Evolutionary conservation across 371 early-diverging fungal species (phyloP), one percentile per base, ranked within the genome.

Genomic region (Syncephalis plumigaleata): DNA sequence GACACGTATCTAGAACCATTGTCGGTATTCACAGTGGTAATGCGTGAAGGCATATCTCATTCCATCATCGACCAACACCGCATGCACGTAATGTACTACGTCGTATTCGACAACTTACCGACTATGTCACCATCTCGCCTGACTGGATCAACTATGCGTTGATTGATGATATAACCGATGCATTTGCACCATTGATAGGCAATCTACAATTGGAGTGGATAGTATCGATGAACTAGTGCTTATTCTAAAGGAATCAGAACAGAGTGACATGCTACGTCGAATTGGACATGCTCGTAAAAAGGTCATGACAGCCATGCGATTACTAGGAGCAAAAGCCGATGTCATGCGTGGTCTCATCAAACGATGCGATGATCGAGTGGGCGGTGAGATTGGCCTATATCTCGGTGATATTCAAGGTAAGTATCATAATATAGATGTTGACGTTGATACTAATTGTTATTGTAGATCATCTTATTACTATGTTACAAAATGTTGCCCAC

Each of bases 81-180:
- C 90, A 90, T 56, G 67, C 77, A 5, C 59, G 68, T 22, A 85
- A 84, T 49, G 87, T 88, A 1, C 65, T 84, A 9, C 63, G 68
- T 17, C 73, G 91, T 18, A 77, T 87, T 42, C 73, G 73, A 16
- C 80, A 84, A 45, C 57, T 84, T 13, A 60, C 65, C 22, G 70
- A 73, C 23, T 83, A 78, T 53, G 80, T 70, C 21, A 50, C 46
- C 4, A 20, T 64, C 37, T 48, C 60, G 9, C 42, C 66, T 60
- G 87, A 87, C 49, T 91, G 91, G 91, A 79, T 91, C 45, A 81
- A 79, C 56, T 91, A 91, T 57, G 88, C 85, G 0, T 54, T 88
- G 9, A 59, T 88, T 53, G 87, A 87, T 59, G 86, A 87, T 55
- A 77, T 91, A 36, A 81, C 81, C 0, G 89, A 91, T 56, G 68